Base-by-base conservation (phyloP, 768 basidiomycete species). In the Tephrocybe sp. region DNA sequence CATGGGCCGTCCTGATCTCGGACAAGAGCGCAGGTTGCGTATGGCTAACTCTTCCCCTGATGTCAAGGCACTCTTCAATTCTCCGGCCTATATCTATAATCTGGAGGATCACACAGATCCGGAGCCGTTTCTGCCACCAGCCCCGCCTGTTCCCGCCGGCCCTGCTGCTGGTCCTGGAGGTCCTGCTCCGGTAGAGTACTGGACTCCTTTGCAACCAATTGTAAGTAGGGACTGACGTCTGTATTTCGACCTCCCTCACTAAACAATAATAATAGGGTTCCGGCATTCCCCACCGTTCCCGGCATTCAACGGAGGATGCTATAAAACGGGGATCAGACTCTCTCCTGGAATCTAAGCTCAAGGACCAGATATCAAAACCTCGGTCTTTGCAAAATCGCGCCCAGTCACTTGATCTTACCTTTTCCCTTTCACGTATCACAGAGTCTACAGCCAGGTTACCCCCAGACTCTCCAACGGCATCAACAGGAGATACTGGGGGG, bases 31-130 rank as follows among this genome's bases (percentile, higher is more conserved):
- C 58, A 75, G 88, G 54, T 69, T 94, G 46, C 80, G 94, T 42
- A 72, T 94, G 52, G 90, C 92, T 9, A 90, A 83, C 57, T 94
- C 93, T 4, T 92, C 94, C 3, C 91, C 92, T 2, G 92, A 97
- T 56, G 94, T 98, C 49, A 97, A 95, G 67, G 93, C 94, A 0
- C 64, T 98, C 58, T 97, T 98, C 72, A 89, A 94, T 61, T 82
- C 86, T 0, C 86, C 90, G 18, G 77, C 87, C 3, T 91, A 90
- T 58, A 84, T 88, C 45, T 92, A 90, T 58, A 83, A 89, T 60
- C 70, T 89, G 11, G 87, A 91, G 52, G 82, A 86, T 50, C 82
- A 78, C 15, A 80, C 87, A 47, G 87, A 86, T 51, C 67, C 74
- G 29, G 84, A 83, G 52, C 68, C 78, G 5, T 87, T 83, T 60